A percentile compares a stretch with the other conserved stretches of the same genome.
phyloP scores from a whole-genome alignment of 2,329 filamentous ascomycete species.

The Exophiala oligosperma region DNA sequence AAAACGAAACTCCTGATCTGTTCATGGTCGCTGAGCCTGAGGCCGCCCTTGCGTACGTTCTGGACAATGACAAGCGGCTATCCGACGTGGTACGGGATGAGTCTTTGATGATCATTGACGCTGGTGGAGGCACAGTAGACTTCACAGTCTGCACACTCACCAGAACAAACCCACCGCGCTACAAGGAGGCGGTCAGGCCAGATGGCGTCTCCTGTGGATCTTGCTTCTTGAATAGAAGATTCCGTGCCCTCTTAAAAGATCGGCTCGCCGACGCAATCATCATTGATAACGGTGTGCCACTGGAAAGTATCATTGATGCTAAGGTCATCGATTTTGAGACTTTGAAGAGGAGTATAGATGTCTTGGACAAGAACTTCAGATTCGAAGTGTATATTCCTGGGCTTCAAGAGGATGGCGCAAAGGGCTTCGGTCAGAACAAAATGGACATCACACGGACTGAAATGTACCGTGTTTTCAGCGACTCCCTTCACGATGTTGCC shows the following conservation, averaged over 20 bases:
- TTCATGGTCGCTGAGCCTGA: constrained; percentile 24
- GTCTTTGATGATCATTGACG: constrained; percentile 84
- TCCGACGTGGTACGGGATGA: constrained; percentile 42
- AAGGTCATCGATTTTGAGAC: constrained; percentile 23
- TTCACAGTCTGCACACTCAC: constrained; percentile 16
- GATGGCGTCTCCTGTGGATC: constrained; percentile 34
- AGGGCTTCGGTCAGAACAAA: neutral
- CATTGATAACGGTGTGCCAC: neutral
- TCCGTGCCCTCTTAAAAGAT: constrained; percentile 7
- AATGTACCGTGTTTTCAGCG: constrained; percentile 25
- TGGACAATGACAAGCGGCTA: constrained; percentile 70
- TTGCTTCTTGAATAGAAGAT: constrained; percentile 35
- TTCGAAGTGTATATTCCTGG: neutral
- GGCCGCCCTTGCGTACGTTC: constrained; percentile 16
- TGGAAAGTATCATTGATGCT: constrained; percentile 10
- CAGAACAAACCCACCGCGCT: constrained; percentile 6
- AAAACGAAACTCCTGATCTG: constrained; percentile 83
- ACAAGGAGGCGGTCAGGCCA: constrained; percentile 16
- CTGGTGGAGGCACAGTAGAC: constrained; percentile 95
- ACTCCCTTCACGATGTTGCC: constrained; percentile 20
- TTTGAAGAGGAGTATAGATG: constrained; percentile 2
- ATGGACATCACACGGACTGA: constrained; percentile 18
- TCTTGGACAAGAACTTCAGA: neutral
- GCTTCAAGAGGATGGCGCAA: neutral
- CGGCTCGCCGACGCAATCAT: neutral